Evolutionary conservation across 2,329 filamentous ascomycete genomes (phyloP).

Genomic region (Epichloe sibirici): DNA sequence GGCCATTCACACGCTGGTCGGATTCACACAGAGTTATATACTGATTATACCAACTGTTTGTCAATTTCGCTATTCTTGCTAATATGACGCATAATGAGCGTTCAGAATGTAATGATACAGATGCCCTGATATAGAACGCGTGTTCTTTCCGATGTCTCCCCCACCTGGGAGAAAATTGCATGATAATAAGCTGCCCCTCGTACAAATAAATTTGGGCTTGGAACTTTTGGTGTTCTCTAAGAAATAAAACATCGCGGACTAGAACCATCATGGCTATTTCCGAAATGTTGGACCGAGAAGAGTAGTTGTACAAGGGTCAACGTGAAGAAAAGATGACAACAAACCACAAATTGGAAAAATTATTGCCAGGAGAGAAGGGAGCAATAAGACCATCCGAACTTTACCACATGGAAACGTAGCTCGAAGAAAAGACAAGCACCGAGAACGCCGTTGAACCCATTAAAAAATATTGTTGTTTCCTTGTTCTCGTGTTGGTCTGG

Average conservation of each 20-base stretch:
- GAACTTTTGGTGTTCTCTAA: background rate
- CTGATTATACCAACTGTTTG: background rate
- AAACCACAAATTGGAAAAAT: background rate
- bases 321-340: slow-evolving; percentile 4
- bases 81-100: slow-evolving; percentile 1
- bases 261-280: background rate
- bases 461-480: background rate
- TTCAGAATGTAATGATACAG: slow-evolving; percentile 4
- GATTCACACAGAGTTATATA: background rate
- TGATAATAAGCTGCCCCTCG: background rate
- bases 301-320: slow-evolving; percentile 23
- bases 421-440: background rate
- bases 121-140: background rate
- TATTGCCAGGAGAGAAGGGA: background rate
- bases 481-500: background rate
- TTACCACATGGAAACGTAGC: background rate
- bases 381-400: too few relatives aligned
- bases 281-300: slow-evolving; percentile 10
- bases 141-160: background rate
- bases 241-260: background rate
- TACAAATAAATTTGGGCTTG: background rate
- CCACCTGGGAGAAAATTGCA: too few relatives aligned
- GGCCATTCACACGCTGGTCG: too few relatives aligned
- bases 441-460: background rate
- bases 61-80: background rate